These are phyloP conservation scores for Emmonsiellopsis sp. DNA, from an alignment of 2,329 filamentous ascomycete genomes.

Conservation along the genomic window DNA sequence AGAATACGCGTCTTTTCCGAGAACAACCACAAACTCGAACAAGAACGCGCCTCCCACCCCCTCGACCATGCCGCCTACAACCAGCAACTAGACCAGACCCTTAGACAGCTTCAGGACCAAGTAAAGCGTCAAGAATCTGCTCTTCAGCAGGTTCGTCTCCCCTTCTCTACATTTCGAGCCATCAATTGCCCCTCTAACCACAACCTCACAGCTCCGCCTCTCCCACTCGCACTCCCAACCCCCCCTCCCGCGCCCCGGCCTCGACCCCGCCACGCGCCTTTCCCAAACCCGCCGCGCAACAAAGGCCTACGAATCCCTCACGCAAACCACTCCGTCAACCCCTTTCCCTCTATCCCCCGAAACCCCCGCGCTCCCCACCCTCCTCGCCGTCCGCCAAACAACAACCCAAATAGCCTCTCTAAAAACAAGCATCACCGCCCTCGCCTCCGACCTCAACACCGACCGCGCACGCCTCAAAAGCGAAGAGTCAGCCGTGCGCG, in stretches of 20 bases:
- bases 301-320: conserved; percentile 56
- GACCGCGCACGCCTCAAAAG: conserved; percentile 31
- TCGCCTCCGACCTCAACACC: conserved; percentile 29
- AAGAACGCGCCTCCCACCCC: conserved; percentile 20
- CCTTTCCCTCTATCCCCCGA: conserved; percentile 49
- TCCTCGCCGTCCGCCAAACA: conserved; percentile 61
- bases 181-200: neutral
- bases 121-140: conserved; percentile 39
- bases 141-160: conserved; percentile 32
- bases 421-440: conserved; percentile 45
- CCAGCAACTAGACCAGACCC: conserved; percentile 50
- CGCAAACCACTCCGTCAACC: conserved; percentile 46
- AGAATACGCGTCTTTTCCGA: conserved; percentile 19
- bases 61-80: conserved; percentile 25
- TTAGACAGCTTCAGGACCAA: conserved; percentile 54
- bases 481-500: conserved; percentile 38
- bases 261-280: conserved; percentile 24
- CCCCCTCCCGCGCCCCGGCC: conserved; percentile 19
- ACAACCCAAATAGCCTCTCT: conserved; percentile 56
- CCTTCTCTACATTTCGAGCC: neutral
- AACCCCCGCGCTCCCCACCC: conserved; percentile 59
- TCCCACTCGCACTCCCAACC: conserved; percentile 5
- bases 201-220: neutral
- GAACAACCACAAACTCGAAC: conserved; percentile 25
- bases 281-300: conserved; percentile 47